Percentiles rank a stretch among this genome's conserved stretches.
phyloP scores from a whole-genome alignment of 2,329 filamentous ascomycete species.

The Gliomastix tumulicola region DNA sequence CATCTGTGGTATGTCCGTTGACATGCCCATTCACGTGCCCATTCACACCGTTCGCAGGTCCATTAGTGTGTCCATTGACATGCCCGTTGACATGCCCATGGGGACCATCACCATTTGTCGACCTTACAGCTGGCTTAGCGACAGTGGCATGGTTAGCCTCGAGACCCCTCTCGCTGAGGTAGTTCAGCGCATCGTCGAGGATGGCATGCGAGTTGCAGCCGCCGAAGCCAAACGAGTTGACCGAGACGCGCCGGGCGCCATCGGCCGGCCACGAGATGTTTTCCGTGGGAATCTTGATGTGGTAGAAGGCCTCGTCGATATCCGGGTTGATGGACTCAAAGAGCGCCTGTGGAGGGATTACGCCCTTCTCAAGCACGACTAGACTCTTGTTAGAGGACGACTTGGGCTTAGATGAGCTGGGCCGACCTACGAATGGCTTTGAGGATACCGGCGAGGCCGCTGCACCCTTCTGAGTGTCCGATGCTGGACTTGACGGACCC shows the following conservation, averaged over 20 bases:
- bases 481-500: slow-evolving; percentile 8
- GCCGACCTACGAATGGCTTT: slow-evolving; percentile 2
- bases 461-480: slow-evolving; percentile 9
- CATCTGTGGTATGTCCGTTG: not conserved
- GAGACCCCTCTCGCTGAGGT: slow-evolving; percentile 4
- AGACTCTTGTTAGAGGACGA: slow-evolving; percentile 5
- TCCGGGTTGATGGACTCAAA: slow-evolving; percentile 18
- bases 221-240: slow-evolving; percentile 13
- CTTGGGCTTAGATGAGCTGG: slow-evolving; percentile 4
- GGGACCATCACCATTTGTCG: slow-evolving; percentile 7
- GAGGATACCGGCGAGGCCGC: slow-evolving; percentile 7
- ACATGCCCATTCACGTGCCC: too few relatives aligned
- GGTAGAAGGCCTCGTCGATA: slow-evolving; percentile 1
- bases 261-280: slow-evolving; percentile 1
- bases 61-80: not conserved
- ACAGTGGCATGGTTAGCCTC: slow-evolving; percentile 1
- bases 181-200: slow-evolving; percentile 10
- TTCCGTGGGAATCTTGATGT: not conserved
- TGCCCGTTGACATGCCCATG: not conserved
- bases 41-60: not conserved
- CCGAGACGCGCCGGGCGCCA: slow-evolving; percentile 4
- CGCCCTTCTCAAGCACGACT: slow-evolving; percentile 41
- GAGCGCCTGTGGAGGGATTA: slow-evolving; percentile 39
- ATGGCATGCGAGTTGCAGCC: slow-evolving; percentile 12
- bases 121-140: slow-evolving; percentile 5